Percentiles rank a stretch among this genome's conserved stretches.
Evolutionary conservation across 176 grass and related monocot genomes (phyloP).

Genomic region (Carex littledalei): DNA sequence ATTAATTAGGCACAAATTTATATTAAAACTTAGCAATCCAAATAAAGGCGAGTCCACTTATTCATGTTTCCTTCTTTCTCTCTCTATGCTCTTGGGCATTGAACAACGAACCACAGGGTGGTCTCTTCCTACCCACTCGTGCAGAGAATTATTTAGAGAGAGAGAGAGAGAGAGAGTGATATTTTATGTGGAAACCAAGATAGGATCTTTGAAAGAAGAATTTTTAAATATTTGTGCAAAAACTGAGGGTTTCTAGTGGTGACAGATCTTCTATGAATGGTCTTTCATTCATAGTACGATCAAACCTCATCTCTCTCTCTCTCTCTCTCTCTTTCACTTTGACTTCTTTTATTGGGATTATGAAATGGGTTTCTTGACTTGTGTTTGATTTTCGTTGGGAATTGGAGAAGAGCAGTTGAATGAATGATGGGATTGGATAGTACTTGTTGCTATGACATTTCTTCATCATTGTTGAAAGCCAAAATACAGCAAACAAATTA

Average conservation of each 20-base stretch:
- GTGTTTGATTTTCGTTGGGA: conserved; percentile 24
- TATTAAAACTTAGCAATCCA: conserved; percentile 30
- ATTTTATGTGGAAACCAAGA: conserved; percentile 16
- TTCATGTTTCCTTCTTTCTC: conserved; percentile 3
- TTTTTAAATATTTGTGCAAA: conserved; percentile 1
- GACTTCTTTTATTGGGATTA: conserved; percentile 10
- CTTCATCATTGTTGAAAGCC: not conserved
- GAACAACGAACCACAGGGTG: conserved; percentile 23
- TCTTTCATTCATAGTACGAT: conserved; percentile 29
- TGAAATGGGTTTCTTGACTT: conserved; percentile 18
- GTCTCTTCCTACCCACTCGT: conserved; percentile 28
- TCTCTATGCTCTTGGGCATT: not conserved
- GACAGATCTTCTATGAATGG: conserved; percentile 24
- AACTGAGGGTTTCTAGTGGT: conserved; percentile 1
- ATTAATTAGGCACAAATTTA: conserved; percentile 37
- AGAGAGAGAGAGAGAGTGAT: not conserved
- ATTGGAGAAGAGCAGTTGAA: conserved; percentile 26
- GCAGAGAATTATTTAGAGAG: conserved; percentile 11
- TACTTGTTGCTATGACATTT: not conserved
- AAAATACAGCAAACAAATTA: not conserved
- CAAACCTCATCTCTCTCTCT: not conserved
- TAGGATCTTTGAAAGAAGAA: conserved; percentile 20
- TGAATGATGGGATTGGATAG: conserved; percentile 20
- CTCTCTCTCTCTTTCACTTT: conserved; percentile 6
- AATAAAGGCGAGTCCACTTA: conserved; percentile 9